These are phyloP conservation scores for Glycine latifolia DNA, from an alignment of 306 rosid species.

Conservation along the genomic window DNA sequence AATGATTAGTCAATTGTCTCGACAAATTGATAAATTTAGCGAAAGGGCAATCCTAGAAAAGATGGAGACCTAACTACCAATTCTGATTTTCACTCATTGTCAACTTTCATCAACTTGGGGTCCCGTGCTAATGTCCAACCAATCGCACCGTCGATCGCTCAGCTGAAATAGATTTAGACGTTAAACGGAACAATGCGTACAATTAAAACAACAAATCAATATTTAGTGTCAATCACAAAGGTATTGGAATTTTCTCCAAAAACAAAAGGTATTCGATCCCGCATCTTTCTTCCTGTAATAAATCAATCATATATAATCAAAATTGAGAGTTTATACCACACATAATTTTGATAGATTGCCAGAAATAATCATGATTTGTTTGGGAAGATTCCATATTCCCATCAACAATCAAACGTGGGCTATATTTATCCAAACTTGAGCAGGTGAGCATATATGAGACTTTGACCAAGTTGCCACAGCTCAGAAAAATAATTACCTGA, in stretches of 20 bases:
- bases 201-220: neutral
- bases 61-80: constrained; percentile 19
- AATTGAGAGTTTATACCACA: neutral
- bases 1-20: constrained; percentile 33
- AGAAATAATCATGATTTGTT: neutral
- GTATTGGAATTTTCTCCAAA: constrained; percentile 21
- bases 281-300: neutral
- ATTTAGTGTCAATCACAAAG: neutral
- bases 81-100: constrained; percentile 19
- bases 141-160: neutral
- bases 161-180: neutral
- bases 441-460: neutral
- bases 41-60: neutral
- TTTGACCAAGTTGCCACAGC: too few species aligned
- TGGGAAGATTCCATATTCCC: neutral
- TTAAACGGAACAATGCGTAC: neutral
- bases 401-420: constrained; percentile 2
- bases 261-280: neutral
- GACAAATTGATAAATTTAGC: constrained; percentile 6
- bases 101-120: constrained; percentile 10
- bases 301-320: neutral
- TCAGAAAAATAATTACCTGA: too few species aligned
- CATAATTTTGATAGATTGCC: constrained; percentile 6
- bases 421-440: neutral
- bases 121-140: neutral